phyloP scores from a whole-genome alignment of 345 rosid genomes.

The Boechera divaricarpa region DNA sequence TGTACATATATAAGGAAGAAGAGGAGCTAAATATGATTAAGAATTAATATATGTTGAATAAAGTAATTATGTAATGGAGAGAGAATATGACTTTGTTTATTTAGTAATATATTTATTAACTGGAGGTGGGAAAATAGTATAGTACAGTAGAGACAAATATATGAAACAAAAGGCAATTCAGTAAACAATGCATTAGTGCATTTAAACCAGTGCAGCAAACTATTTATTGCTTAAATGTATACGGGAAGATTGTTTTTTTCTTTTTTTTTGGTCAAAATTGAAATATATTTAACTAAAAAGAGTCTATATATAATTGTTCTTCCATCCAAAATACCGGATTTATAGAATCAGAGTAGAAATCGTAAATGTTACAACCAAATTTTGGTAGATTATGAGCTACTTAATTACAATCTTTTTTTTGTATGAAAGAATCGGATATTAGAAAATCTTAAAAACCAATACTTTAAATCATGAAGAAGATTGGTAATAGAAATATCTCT shows the following conservation, averaged over 20 bases:
- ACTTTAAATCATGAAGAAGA: too few species aligned
- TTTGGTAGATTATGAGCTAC: too few species aligned
- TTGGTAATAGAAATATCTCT: too few species aligned
- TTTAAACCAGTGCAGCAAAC: constrained; percentile 23
- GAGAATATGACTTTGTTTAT: constrained; percentile 14
- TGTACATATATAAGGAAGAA: constrained; percentile 15
- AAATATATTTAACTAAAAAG: too few species aligned
- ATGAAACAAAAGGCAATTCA: constrained; percentile 36
- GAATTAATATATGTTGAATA: constrained; percentile 21
- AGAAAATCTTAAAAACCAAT: too few species aligned
- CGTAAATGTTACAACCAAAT: too few species aligned
- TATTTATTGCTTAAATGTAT: constrained; percentile 21
- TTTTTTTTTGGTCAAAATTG: too few species aligned
- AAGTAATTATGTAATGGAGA: constrained; percentile 23
- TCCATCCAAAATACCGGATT: too few species aligned
- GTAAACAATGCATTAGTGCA: constrained; percentile 31
- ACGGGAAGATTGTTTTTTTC: background rate
- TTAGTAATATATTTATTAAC: constrained; percentile 5
- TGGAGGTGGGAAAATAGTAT: constrained; percentile 15
- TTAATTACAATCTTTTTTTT: too few species aligned
- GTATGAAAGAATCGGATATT: too few species aligned
- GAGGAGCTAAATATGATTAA: constrained; percentile 18
- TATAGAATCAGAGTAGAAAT: too few species aligned
- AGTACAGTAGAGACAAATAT: constrained; percentile 34
- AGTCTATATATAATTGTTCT: too few species aligned